Base-by-base conservation (phyloP, 495 filamentous ascomycete genomes). In the Sordaria brevicollis region DNA sequence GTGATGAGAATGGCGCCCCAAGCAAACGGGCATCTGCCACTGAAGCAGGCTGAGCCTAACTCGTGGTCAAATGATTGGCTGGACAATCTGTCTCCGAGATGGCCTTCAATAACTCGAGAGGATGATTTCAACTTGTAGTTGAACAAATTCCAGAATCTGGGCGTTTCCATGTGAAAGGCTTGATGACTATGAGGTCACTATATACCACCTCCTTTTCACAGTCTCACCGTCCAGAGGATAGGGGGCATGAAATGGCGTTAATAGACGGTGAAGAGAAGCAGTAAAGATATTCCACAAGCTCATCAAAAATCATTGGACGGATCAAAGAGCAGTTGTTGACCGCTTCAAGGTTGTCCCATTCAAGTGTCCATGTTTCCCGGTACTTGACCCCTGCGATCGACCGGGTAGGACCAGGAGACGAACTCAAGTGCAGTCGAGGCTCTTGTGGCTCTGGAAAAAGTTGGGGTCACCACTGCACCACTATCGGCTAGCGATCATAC, bases 21-120 rank as follows among this genome's bases (percentile, higher is more conserved):
- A 21, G 3, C 49, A 57, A 57, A 31, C 29, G 13, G 25, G 25
- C 49, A 31, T 6, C 49, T 17, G 49, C 49, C 49, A 62, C 25
- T 62, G 25, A 31, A 65, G 33, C 68, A 49, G 71, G 21, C 65
- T n/a, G 65, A 65, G 67, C n/a, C 49, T 19, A 41, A 38, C 76
- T 71, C 74, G 76, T 78, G 76, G 67, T 33, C 67, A 57, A 67
- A 68, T 72, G 70, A 68, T 70, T 75, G 76, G 76, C 68, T 49
- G 8, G 8, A 29, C 19, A 4, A 54, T 7, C 1, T 19, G 1
- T 49, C 25, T 49, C 19, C 2, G 19, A 21, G 41, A 49, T 3
- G 9, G 9, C 9, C 21, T 8, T 25, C 19, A 1, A 4, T 21
- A n/a, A 19, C 15, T 25, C 9, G 10, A 11, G 19, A 11, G 17